These are phyloP conservation scores for Blastocystis sp. DNA, from an alignment of 352 stramenopile genomes.

Conservation along the genomic window DNA sequence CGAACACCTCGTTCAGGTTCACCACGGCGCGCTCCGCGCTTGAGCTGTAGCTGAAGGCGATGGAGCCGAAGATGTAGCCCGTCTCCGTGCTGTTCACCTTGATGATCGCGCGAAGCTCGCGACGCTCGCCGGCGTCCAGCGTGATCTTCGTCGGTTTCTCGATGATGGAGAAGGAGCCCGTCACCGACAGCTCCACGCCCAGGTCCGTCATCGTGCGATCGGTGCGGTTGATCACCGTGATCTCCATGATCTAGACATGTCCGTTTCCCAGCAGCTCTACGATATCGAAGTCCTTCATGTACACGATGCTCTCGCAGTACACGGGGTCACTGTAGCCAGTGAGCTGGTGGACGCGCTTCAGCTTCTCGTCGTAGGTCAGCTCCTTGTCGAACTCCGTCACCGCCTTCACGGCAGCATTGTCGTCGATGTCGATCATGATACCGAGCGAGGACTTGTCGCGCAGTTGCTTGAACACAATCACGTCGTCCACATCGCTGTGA, in stretches of 20 bases:
- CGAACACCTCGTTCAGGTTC: slow-evolving; percentile 98
- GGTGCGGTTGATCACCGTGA: slow-evolving; percentile 95
- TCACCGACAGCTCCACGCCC: slow-evolving; percentile 93
- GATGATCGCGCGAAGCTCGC: slow-evolving; percentile 90
- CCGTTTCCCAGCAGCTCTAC: slow-evolving; percentile 62
- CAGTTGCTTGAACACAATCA: slow-evolving; percentile 56
- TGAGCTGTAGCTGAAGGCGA: slow-evolving; percentile 91
- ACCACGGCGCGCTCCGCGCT: slow-evolving; percentile 92
- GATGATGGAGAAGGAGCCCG: slow-evolving; percentile 98
- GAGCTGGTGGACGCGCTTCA: slow-evolving; percentile 93
- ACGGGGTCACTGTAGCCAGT: slow-evolving; percentile 96
- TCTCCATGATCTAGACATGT: slow-evolving; percentile 67
- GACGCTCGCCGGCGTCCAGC: slow-evolving; percentile 88
- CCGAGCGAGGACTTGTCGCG: slow-evolving; percentile 54
- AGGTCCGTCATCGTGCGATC: slow-evolving; percentile 93
- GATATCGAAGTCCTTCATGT: slow-evolving; percentile 99
- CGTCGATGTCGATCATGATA: slow-evolving; percentile 83
- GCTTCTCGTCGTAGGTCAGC: slow-evolving; percentile 64
- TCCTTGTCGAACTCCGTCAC: slow-evolving; percentile 52
- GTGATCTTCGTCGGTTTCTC: slow-evolving; percentile 90
- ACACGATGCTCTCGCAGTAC: slow-evolving; percentile 97
- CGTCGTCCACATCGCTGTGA: slow-evolving; percentile 39
- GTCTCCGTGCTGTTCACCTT: slow-evolving; percentile 99
- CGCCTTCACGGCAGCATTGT: slow-evolving; percentile 80
- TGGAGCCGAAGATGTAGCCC: slow-evolving; percentile 98